These are phyloP conservation scores for Quercus lobata DNA, from an alignment of 331 rosid species.

Conservation along the genomic window DNA sequence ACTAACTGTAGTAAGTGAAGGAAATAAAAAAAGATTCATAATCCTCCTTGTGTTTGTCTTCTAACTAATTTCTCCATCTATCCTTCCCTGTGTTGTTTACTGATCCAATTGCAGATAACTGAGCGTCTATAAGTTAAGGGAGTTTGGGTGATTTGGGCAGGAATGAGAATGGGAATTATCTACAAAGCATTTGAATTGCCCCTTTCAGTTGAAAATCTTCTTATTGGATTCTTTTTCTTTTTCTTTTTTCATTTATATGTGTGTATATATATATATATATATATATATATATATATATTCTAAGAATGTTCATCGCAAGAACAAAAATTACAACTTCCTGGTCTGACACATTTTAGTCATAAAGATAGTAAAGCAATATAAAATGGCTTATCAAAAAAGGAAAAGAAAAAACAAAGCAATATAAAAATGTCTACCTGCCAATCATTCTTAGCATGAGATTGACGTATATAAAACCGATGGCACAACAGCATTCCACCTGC, in stretches of 20 bases:
- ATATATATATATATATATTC: background rate
- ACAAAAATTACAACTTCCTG: background rate
- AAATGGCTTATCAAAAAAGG: background rate
- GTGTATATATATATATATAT: too few species aligned
- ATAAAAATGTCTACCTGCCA: slow-evolving; percentile 38
- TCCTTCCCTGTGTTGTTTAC: background rate
- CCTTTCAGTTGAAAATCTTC: background rate
- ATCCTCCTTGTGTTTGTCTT: background rate
- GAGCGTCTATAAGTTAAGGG: background rate
- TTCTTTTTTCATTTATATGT: too few species aligned
- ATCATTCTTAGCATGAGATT: slow-evolving; percentile 52
- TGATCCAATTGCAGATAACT: background rate
- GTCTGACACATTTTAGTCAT: background rate
- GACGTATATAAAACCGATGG: slow-evolving; percentile 49
- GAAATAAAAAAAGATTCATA: background rate
- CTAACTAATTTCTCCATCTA: background rate
- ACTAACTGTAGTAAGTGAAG: background rate
- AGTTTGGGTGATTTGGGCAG: background rate
- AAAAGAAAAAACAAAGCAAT: background rate
- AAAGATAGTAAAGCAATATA: background rate
- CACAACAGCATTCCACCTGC: slow-evolving; percentile 50
- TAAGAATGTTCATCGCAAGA: background rate
- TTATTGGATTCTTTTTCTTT: background rate
- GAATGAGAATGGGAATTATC: background rate
- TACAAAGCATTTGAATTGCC: background rate